Conservation (phyloP, 2,329 filamentous ascomycete genomes). For the Sphaerulina populicola region DNA sequence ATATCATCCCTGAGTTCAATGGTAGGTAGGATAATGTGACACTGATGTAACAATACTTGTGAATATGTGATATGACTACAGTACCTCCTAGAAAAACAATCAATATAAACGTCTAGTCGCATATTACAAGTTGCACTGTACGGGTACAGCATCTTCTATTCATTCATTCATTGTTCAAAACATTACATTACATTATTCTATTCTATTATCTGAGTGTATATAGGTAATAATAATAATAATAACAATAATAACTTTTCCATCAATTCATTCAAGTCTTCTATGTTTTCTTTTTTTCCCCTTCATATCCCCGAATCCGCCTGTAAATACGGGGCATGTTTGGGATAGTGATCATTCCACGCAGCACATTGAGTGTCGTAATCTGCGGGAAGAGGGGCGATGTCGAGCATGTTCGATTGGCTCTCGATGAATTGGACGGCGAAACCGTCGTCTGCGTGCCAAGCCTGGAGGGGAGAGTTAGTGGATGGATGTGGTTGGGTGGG, state of each 20-base stretch:
- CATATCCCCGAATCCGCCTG: constrained; percentile 31
- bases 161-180: too few species aligned
- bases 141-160: too few species aligned
- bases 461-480: constrained; percentile 8
- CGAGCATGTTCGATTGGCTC: constrained; percentile 19
- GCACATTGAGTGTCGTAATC: constrained; percentile 28
- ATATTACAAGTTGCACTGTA: neutral
- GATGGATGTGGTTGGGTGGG: neutral
- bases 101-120: neutral
- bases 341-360: constrained; percentile 28
- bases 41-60: too few species aligned
- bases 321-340: constrained; percentile 20
- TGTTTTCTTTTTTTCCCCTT: neutral
- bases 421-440: constrained; percentile 32
- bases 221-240: too few species aligned
- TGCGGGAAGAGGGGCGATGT: constrained; percentile 19
- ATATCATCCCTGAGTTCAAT: too few species aligned
- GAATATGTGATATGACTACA: too few species aligned
- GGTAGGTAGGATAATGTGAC: too few species aligned
- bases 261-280: too few species aligned
- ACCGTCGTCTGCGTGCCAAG: constrained; percentile 32
- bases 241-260: too few species aligned
- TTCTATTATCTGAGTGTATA: too few species aligned
- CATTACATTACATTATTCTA: neutral
- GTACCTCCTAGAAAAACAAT: too few species aligned